These are phyloP conservation scores for Pyrenophora teres DNA, from an alignment of 2,329 filamentous ascomycete species.

Conservation along the genomic window DNA sequence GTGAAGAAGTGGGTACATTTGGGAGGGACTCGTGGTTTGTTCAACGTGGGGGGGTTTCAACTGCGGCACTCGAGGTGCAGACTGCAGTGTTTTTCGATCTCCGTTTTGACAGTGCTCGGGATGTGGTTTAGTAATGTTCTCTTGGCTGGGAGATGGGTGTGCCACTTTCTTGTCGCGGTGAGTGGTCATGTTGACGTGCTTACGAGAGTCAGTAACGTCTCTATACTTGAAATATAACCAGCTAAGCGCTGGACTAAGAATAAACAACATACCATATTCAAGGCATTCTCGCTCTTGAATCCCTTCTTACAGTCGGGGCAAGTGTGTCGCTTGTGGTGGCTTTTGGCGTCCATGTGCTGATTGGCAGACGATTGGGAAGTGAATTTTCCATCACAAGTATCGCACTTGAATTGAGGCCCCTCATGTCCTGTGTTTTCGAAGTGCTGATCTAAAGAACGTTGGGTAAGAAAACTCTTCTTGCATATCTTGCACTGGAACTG, in stretches of 20 bases:
- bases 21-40: too few species aligned
- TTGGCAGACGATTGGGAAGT: background rate
- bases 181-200: background rate
- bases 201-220: background rate
- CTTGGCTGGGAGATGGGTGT: too few species aligned
- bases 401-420: slow-evolving; percentile 1
- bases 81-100: too few species aligned
- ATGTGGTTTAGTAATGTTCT: too few species aligned
- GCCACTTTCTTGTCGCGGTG: too few species aligned
- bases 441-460: slow-evolving; percentile 11
- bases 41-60: too few species aligned
- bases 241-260: background rate
- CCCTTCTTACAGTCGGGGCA: background rate
- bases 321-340: slow-evolving; percentile 13
- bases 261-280: background rate
- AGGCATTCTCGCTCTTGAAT: slow-evolving; percentile 10
- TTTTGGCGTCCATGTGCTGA: slow-evolving; percentile 7
- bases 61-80: too few species aligned
- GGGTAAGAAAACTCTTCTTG: slow-evolving; percentile 1
- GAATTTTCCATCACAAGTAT: slow-evolving; percentile 3
- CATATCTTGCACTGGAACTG: background rate
- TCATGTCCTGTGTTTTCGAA: slow-evolving; percentile 5
- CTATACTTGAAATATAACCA: background rate
- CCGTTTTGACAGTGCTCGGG: too few species aligned
- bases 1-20: too few species aligned